Evolutionary conservation across 2,329 filamentous ascomycete genomes (phyloP).

Genomic region (Pseudogymnoascus sp.): DNA sequence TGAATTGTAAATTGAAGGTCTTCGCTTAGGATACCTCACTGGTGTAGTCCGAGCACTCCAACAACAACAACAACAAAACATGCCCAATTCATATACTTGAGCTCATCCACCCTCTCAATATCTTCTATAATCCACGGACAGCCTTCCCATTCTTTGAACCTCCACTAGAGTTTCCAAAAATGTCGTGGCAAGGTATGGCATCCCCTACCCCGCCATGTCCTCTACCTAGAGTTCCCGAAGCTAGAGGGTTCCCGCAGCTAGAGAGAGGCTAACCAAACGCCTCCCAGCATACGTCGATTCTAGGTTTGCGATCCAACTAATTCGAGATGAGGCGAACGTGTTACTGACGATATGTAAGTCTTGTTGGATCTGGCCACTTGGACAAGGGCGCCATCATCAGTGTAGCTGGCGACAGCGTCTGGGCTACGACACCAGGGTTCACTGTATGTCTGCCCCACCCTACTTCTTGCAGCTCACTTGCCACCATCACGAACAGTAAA

Average conservation of each 20-base stretch:
- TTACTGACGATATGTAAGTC: constrained; percentile 44
- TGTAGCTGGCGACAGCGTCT: constrained; percentile 68
- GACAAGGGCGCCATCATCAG: constrained; percentile 83
- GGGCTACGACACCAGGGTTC: constrained; percentile 67
- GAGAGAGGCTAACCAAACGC: neutral
- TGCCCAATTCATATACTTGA: neutral
- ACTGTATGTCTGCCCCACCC: constrained; percentile 21
- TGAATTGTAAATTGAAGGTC: too few relatives aligned
- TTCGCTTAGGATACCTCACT: too few relatives aligned
- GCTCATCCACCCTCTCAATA: neutral
- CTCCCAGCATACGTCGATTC: constrained; percentile 51
- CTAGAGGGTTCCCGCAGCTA: neutral
- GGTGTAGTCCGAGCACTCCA: too few relatives aligned
- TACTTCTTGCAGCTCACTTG: neutral
- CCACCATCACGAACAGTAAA: neutral
- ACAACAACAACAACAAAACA: neutral
- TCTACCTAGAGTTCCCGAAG: neutral
- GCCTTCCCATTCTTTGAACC: neutral
- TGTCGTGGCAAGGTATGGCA: constrained; percentile 68
- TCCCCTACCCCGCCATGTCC: constrained; percentile 23
- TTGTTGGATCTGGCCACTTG: constrained; percentile 70
- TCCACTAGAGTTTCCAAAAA: constrained; percentile 31
- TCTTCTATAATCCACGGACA: neutral
- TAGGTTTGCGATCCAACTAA: constrained; percentile 39
- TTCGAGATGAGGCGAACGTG: neutral